These are phyloP conservation scores for Alopecurus myosuroides DNA, from an alignment of 176 grass and related monocot genomes.

Conservation along the genomic window DNA sequence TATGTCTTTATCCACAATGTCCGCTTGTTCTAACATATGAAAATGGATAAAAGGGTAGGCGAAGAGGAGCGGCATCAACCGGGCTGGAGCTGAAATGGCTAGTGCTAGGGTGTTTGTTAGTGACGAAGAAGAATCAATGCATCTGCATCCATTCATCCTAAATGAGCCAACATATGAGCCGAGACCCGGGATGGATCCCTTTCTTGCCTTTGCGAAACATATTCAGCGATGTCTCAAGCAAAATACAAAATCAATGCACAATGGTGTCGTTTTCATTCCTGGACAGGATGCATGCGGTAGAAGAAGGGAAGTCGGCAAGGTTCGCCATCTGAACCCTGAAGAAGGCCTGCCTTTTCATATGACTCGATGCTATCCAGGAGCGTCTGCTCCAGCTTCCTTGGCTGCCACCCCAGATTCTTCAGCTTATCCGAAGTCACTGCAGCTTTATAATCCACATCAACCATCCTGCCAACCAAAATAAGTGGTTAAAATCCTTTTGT, in stretches of 20 bases:
- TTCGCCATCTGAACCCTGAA: background rate
- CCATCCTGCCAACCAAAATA: background rate
- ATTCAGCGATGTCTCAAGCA: background rate
- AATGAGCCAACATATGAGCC: background rate
- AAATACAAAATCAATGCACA: background rate
- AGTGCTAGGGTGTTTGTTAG: no score
- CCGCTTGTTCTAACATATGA: no score
- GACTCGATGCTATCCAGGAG: conserved; percentile 6
- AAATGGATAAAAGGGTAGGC: no score
- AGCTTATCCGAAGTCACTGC: conserved; percentile 9
- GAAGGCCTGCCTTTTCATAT: conserved; percentile 18
- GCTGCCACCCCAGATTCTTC: conserved; percentile 34
- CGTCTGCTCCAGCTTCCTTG: conserved; percentile 7
- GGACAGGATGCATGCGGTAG: background rate
- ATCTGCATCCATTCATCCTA: background rate
- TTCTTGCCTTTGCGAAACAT: background rate
- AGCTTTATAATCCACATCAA: background rate
- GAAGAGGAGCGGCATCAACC: no score
- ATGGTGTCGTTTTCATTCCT: background rate
- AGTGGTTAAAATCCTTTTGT: background rate
- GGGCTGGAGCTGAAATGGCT: no score
- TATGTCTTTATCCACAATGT: no score
- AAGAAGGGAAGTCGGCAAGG: background rate
- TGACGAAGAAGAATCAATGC: no score
- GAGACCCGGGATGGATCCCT: background rate